Evolutionary conservation across 2,329 filamentous ascomycete species (phyloP).

Genomic region (Cadophora gregata): DNA sequence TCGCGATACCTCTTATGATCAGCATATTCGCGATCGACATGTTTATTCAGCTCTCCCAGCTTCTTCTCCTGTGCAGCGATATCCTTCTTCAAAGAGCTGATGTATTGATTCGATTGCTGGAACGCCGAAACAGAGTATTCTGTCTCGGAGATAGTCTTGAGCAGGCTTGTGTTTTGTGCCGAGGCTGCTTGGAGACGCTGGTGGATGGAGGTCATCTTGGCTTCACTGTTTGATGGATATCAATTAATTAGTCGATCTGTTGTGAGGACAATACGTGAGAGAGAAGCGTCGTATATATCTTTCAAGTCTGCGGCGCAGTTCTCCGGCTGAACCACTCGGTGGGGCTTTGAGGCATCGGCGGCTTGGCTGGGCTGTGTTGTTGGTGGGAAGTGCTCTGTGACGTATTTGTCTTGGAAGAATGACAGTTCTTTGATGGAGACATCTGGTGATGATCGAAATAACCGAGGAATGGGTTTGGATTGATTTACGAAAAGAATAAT

Average conservation of each 20-base stretch:
- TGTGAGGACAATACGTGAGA: neutral
- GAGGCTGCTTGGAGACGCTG: constrained; percentile 49
- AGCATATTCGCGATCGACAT: constrained; percentile 54
- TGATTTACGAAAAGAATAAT: neutral
- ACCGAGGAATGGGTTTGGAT: neutral
- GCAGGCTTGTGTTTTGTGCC: constrained; percentile 51
- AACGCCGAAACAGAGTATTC: constrained; percentile 55
- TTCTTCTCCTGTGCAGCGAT: constrained; percentile 47
- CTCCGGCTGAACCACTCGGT: neutral
- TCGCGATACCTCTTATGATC: constrained; percentile 60
- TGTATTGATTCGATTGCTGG: constrained; percentile 52
- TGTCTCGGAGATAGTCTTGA: constrained; percentile 54
- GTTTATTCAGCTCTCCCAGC: constrained; percentile 48
- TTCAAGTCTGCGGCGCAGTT: constrained; percentile 14
- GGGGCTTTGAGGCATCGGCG: neutral
- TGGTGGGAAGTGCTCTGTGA: neutral
- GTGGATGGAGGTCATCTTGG: constrained; percentile 27
- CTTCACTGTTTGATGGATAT: neutral
- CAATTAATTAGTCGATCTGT: neutral
- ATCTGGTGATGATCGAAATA: neutral
- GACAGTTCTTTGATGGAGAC: neutral
- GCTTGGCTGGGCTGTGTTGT: constrained; percentile 22
- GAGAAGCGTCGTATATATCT: neutral
- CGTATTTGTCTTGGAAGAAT: neutral
- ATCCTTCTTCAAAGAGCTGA: constrained; percentile 53